Evolutionary conservation across 2,329 filamentous ascomycete genomes (phyloP).

Genomic region (Cytospora leucostoma): DNA sequence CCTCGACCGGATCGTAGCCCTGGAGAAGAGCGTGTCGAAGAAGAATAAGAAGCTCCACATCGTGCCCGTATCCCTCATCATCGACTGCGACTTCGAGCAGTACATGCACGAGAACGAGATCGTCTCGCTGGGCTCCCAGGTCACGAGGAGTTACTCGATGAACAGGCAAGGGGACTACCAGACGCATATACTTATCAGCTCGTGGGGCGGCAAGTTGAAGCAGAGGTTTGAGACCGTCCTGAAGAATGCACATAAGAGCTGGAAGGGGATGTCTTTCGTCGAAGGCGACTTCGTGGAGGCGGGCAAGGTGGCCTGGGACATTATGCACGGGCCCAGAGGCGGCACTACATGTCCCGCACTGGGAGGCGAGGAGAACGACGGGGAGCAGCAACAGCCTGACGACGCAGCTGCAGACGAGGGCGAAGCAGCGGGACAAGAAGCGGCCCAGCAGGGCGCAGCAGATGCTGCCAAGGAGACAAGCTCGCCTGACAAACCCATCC

Average conservation of each 20-base stretch:
- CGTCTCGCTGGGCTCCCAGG: conserved; percentile 78
- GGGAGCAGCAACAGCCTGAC: conserved; percentile 28
- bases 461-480: conserved; percentile 32
- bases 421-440: conserved; percentile 28
- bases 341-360: conserved; percentile 49
- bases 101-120: conserved; percentile 87
- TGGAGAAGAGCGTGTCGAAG: conserved; percentile 39
- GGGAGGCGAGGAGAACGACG: conserved; percentile 55
- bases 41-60: conserved; percentile 42
- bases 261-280: conserved; percentile 76
- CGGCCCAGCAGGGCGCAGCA: conserved; percentile 32
- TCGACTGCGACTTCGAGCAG: conserved; percentile 91
- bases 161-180: conserved; percentile 71
- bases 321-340: conserved; percentile 62
- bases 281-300: conserved; percentile 74
- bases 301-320: conserved; percentile 62
- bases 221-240: conserved; percentile 79
- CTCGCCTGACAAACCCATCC: conserved; percentile 33
- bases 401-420: conserved; percentile 20
- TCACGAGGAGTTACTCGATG: conserved; percentile 87
- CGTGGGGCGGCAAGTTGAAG: conserved; percentile 74
- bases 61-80: conserved; percentile 76
- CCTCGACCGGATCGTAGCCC: conserved; percentile 31
- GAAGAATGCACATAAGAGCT: conserved; percentile 68
- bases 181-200: conserved; percentile 73